phyloP scores from a whole-genome alignment of 371 early-diverging fungal genomes.

The Mucor indicus region DNA sequence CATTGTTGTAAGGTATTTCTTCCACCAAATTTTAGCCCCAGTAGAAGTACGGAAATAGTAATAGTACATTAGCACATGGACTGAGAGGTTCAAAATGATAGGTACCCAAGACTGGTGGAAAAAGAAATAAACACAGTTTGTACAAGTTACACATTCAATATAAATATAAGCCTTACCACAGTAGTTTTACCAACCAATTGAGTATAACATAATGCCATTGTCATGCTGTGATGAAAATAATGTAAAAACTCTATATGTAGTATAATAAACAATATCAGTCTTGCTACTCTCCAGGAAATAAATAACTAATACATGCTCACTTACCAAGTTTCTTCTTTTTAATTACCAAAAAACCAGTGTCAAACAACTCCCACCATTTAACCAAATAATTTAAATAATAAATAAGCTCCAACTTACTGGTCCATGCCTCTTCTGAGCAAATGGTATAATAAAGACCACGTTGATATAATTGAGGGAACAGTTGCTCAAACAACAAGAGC shows the following conservation, averaged over 20 bases:
- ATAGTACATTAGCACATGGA: slow-evolving; percentile 88
- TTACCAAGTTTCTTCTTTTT: slow-evolving; percentile 61
- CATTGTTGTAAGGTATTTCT: slow-evolving; percentile 80
- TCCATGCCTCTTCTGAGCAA: slow-evolving; percentile 55
- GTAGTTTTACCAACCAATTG: slow-evolving; percentile 75
- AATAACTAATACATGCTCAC: background rate
- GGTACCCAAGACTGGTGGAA: slow-evolving; percentile 71
- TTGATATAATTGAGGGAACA: slow-evolving; percentile 56
- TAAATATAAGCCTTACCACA: too few relatives aligned
- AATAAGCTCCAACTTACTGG: slow-evolving; percentile 51
- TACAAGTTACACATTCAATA: background rate
- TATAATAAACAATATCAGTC: background rate
- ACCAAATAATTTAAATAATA: slow-evolving; percentile 73
- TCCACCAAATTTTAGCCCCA: slow-evolving; percentile 86
- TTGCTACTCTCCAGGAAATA: background rate
- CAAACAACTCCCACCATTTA: slow-evolving; percentile 72
- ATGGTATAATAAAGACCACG: slow-evolving; percentile 66
- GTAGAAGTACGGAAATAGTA: slow-evolving; percentile 85
- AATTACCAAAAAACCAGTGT: slow-evolving; percentile 69
- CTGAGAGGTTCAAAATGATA: slow-evolving; percentile 76
- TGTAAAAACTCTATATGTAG: slow-evolving; percentile 62
- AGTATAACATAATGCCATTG: slow-evolving; percentile 76
- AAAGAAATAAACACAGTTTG: background rate
- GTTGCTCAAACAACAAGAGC: slow-evolving; percentile 64
- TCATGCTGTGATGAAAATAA: slow-evolving; percentile 84